A percentile compares a stretch with the other conserved stretches of the same genome.
Evolutionary conservation across 1,139 yeast species (phyloP).

Genomic region (Pichia sp.): DNA sequence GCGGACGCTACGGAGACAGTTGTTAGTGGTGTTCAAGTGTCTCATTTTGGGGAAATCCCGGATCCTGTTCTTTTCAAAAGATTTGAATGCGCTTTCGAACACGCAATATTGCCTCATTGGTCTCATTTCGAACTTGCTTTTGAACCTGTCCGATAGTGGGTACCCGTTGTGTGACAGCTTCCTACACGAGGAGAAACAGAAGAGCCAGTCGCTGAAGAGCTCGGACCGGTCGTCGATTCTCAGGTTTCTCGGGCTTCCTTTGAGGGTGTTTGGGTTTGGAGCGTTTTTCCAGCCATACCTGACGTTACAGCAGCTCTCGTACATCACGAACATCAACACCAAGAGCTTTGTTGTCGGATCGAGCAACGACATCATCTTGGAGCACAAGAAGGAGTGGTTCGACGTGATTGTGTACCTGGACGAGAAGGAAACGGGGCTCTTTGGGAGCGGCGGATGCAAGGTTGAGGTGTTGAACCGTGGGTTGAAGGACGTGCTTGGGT

Average conservation of each 20-base stretch:
- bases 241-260: conserved; percentile 80
- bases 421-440: conserved; percentile 37
- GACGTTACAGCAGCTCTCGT: conserved; percentile 85
- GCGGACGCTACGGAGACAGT: conserved; percentile 53
- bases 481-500: conserved; percentile 42
- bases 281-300: conserved; percentile 90
- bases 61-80: conserved; percentile 69
- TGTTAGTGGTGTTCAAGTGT: conserved; percentile 71
- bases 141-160: conserved; percentile 72
- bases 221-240: conserved; percentile 75
- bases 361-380: conserved; percentile 74
- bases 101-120: conserved; percentile 71
- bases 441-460: conserved; percentile 21
- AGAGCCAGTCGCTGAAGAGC: conserved; percentile 71
- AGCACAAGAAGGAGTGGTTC: conserved; percentile 57
- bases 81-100: conserved; percentile 75
- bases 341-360: conserved; percentile 78
- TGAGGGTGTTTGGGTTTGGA: conserved; percentile 80
- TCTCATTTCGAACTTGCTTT: conserved; percentile 71
- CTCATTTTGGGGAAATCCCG: conserved; percentile 64
- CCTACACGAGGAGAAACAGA: conserved; percentile 47
- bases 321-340: conserved; percentile 55
- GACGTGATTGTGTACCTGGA: conserved; percentile 41
- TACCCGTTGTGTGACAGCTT: conserved; percentile 65
- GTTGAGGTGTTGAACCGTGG: conserved; percentile 46